Evolutionary conservation across 208 protist species (phyloP).

Genomic region (Crithidia bombi): DNA sequence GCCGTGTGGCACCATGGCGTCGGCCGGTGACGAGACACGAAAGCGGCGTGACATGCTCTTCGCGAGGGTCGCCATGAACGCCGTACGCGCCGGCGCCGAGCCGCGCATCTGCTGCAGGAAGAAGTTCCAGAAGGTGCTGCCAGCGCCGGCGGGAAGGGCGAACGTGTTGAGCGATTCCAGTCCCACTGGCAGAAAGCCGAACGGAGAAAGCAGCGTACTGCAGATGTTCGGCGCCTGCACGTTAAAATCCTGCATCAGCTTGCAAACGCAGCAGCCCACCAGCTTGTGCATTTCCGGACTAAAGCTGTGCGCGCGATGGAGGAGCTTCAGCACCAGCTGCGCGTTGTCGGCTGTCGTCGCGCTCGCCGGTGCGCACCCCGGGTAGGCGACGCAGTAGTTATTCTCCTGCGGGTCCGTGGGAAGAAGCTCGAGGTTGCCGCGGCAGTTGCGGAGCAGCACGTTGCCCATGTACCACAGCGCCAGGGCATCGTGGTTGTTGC

Average conservation of each 20-base stretch:
- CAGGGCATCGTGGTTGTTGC: constrained; percentile 89
- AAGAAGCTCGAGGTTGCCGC: constrained; percentile 83
- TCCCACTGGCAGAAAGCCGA: constrained; percentile 77
- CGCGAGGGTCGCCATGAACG: constrained; percentile 84
- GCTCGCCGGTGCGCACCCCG: constrained; percentile 75
- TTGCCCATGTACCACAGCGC: constrained; percentile 91
- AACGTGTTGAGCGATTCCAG: constrained; percentile 72
- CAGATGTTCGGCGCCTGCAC: constrained; percentile 89
- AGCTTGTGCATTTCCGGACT: constrained; percentile 87
- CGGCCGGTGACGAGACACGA: constrained; percentile 72
- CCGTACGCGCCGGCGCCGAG: constrained; percentile 83
- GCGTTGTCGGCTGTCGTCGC: constrained; percentile 85
- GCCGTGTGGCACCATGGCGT: constrained; percentile 62
- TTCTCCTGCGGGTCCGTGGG: constrained; percentile 87
- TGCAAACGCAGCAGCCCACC: constrained; percentile 88
- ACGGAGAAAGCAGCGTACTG: constrained; percentile 67
- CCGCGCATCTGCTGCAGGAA: constrained; percentile 85
- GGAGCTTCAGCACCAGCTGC: constrained; percentile 83
- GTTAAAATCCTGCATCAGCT: constrained; percentile 92
- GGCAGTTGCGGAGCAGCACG: constrained; percentile 77
- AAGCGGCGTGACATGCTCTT: constrained; percentile 84
- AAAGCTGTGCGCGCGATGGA: constrained; percentile 84
- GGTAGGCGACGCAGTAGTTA: constrained; percentile 85
- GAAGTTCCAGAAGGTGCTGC: constrained; percentile 90
- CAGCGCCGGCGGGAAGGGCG: constrained; percentile 79